phyloP scores from a whole-genome alignment of 176 grass and related monocot genomes.

The maize (Zea mays) region DNA sequence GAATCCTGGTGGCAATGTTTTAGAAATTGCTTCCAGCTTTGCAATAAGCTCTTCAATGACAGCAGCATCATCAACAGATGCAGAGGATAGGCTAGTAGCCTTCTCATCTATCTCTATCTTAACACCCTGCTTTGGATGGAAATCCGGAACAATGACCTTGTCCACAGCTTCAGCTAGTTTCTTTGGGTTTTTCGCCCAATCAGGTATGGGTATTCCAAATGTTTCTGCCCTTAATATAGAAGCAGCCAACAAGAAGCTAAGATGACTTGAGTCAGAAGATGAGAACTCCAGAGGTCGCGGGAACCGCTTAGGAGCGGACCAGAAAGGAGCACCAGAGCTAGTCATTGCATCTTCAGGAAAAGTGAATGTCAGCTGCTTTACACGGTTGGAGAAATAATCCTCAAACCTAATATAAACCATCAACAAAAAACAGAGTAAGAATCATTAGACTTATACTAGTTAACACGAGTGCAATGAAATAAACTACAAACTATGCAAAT shows the following conservation, averaged over 20 bases:
- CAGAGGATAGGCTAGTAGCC: slow-evolving; percentile 63
- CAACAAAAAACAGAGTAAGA: slow-evolving; percentile 20
- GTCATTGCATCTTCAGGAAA: slow-evolving; percentile 84
- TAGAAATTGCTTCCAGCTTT: slow-evolving; percentile 65
- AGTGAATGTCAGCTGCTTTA: slow-evolving; percentile 85
- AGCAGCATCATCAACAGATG: slow-evolving; percentile 75
- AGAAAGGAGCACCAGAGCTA: slow-evolving; percentile 84
- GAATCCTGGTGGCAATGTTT: slow-evolving; percentile 63
- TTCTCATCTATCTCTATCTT: slow-evolving; percentile 89
- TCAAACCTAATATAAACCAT: slow-evolving; percentile 64
- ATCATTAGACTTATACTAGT: slow-evolving; percentile 9
- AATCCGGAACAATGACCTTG: slow-evolving; percentile 70
- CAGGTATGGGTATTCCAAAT: slow-evolving; percentile 70
- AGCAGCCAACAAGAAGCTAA: slow-evolving; percentile 68
- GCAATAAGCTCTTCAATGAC: slow-evolving; percentile 76
- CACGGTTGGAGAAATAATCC: slow-evolving; percentile 82
- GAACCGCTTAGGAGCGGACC: slow-evolving; percentile 93
- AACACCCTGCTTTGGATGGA: slow-evolving; percentile 72
- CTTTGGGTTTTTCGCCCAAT: slow-evolving; percentile 67
- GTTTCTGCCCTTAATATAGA: slow-evolving; percentile 82
- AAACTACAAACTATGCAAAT: too few species aligned
- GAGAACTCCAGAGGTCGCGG: slow-evolving; percentile 73
- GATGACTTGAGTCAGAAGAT: slow-evolving; percentile 57
- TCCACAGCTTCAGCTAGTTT: slow-evolving; percentile 72
- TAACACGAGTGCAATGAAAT: not conserved